These are phyloP conservation scores for Oryza longistaminata DNA, from an alignment of 176 grass and related monocot genomes.

Conservation along the genomic window DNA sequence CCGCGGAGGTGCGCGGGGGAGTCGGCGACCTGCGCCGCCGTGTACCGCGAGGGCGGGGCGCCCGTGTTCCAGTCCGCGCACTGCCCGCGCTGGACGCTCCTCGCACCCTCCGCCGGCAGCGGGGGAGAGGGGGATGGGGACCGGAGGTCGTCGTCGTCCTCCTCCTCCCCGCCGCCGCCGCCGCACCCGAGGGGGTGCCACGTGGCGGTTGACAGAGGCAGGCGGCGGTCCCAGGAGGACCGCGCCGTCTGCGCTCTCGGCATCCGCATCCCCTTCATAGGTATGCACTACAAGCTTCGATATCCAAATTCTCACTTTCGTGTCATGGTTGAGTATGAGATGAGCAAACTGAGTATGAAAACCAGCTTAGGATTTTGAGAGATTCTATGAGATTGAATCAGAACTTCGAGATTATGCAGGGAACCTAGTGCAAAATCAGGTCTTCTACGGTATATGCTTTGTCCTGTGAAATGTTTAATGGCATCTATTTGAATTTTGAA, in stretches of 20 bases:
- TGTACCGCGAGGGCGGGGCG: conserved; percentile 85
- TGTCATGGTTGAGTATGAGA: not conserved
- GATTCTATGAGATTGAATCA: not conserved
- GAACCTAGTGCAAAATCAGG: not conserved
- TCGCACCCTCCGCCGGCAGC: not conserved
- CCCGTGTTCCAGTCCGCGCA: conserved; percentile 81
- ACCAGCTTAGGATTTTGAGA: not conserved
- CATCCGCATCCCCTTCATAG: conserved; percentile 86
- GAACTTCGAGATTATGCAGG: not conserved
- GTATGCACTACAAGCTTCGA: not conserved
- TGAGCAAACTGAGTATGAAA: not conserved
- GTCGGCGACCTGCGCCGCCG: conserved; percentile 65
- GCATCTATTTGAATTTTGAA: not conserved
- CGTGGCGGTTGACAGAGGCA: conserved; percentile 55
- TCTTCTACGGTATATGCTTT: not conserved
- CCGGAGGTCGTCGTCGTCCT: not conserved
- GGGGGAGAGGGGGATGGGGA: conserved; percentile 26
- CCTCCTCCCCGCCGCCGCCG: not conserved
- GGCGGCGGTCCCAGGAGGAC: conserved; percentile 83
- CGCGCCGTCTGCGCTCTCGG: conserved; percentile 73
- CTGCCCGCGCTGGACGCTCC: conserved; percentile 83
- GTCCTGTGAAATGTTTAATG: not conserved
- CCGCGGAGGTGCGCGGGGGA: conserved; percentile 43
- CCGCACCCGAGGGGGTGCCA: conserved; percentile 54
- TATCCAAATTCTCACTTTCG: not conserved